Evolutionary conservation across 805 yeast genomes (phyloP).

Genomic region (Yarrowia sp.): DNA sequence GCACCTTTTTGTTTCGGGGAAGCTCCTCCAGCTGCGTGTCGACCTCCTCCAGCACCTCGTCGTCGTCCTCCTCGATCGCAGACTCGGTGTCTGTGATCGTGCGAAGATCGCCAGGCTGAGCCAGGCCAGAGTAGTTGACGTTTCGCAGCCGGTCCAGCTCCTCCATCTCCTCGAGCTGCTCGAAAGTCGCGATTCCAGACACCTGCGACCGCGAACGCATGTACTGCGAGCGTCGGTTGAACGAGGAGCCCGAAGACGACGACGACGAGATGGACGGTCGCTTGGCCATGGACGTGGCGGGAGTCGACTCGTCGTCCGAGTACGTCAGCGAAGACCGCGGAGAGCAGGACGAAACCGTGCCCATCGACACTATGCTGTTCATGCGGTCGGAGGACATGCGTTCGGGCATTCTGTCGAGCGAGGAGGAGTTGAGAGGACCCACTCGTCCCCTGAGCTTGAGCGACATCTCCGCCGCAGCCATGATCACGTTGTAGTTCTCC

Average conservation of each 20-base stretch:
- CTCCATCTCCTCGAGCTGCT: constrained; percentile 17
- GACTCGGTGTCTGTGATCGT: constrained; percentile 2
- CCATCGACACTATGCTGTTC: constrained; percentile 3
- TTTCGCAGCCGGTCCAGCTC: constrained; percentile 16
- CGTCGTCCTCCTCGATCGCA: background rate
- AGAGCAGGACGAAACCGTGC: constrained; percentile 1
- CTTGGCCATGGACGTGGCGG: background rate
- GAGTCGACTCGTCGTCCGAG: constrained; percentile 8
- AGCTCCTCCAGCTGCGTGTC: background rate
- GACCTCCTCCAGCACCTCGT: background rate
- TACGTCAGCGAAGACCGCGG: constrained; percentile 7
- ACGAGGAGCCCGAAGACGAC: background rate
- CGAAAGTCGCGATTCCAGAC: constrained; percentile 2
- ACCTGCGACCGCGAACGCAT: constrained; percentile 9
- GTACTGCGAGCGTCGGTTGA: constrained; percentile 17
- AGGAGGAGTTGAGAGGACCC: background rate
- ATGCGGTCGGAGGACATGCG: constrained; percentile 1
- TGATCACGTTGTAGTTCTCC: constrained; percentile 9
- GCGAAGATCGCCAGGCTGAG: background rate
- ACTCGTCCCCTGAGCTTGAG: background rate
- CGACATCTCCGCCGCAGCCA: constrained; percentile 17
- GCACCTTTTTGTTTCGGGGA: constrained; percentile 1
- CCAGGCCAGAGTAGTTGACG: constrained; percentile 1
- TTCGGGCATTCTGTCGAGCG: background rate
- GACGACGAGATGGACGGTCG: constrained; percentile 10